A percentile compares a stretch with the other conserved stretches of the same genome.
Conservation (phyloP, 768 basidiomycete genomes). For the Cystofilobasidium bisporidii region DNA sequence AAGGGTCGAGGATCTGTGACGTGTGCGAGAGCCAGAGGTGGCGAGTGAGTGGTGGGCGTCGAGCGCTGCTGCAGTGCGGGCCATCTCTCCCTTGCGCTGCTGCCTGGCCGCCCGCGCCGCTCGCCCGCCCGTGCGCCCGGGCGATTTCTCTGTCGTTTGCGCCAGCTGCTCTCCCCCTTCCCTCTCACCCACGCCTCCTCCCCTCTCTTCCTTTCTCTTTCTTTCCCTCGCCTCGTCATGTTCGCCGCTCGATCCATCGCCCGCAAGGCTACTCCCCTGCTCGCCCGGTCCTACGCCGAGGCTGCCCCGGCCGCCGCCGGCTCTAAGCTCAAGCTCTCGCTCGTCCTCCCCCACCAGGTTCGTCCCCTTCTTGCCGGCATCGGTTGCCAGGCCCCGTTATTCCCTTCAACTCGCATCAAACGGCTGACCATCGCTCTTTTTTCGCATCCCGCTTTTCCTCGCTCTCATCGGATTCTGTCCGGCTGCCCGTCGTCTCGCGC, state of each 20-base stretch:
- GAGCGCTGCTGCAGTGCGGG: too few species aligned
- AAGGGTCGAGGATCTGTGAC: too few species aligned
- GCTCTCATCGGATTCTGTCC: too few species aligned
- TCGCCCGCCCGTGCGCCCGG: too few species aligned
- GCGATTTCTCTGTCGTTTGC: neutral
- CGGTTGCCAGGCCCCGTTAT: too few species aligned
- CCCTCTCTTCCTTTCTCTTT: neutral
- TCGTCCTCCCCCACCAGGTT: slow-evolving; percentile 93
- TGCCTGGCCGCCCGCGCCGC: too few species aligned
- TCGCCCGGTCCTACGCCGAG: slow-evolving; percentile 83
- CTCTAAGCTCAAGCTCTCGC: slow-evolving; percentile 83
- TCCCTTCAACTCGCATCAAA: too few species aligned
- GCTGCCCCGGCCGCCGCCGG: slow-evolving; percentile 43
- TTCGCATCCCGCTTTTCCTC: too few species aligned
- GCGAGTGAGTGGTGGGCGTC: neutral
- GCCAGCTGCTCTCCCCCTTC: neutral
- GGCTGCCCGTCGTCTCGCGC: neutral
- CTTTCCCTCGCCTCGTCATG: slow-evolving; percentile 6
- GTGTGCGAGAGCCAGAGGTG: neutral
- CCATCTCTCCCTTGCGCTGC: too few species aligned
- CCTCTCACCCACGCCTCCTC: neutral
- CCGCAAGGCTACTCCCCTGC: slow-evolving; percentile 39
- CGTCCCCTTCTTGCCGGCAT: too few species aligned
- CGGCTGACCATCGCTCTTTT: too few species aligned
- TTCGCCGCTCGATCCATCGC: slow-evolving; percentile 20